A percentile compares a stretch with the other conserved stretches of the same genome.
Evolutionary conservation across 75 land plant genomes (phyloP).

Genomic region (Selaginella moellendorffii): DNA sequence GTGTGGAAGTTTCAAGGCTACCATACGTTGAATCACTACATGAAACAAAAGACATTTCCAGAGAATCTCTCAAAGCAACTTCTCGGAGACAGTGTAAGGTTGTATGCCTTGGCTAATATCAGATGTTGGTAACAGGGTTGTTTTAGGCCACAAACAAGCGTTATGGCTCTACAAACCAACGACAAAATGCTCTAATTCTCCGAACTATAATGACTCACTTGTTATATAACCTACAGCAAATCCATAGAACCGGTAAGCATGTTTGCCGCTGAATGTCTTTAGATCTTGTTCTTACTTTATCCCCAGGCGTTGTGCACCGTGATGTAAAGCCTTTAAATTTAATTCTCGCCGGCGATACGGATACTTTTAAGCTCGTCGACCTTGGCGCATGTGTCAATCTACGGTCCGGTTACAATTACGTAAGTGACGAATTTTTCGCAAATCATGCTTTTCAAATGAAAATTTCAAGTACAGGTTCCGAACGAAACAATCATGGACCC

Average conservation of each 20-base stretch:
- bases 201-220: slow-evolving; percentile 14
- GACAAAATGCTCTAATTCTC: slow-evolving; percentile 10
- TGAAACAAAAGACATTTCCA: slow-evolving; percentile 23
- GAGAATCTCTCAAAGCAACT: slow-evolving; percentile 11
- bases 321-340: slow-evolving; percentile 20
- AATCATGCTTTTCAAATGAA: background rate
- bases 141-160: background rate
- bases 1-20: slow-evolving; percentile 24
- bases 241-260: slow-evolving; percentile 13
- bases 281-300: background rate
- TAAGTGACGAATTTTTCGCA: slow-evolving; percentile 4
- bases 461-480: slow-evolving; percentile 15
- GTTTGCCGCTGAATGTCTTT: background rate
- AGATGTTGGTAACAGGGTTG: background rate
- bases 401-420: slow-evolving; percentile 23
- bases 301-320: slow-evolving; percentile 20
- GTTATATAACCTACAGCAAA: slow-evolving; percentile 12
- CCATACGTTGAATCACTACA: slow-evolving; percentile 15
- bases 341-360: slow-evolving; percentile 12
- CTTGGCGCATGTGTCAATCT: slow-evolving; percentile 23
- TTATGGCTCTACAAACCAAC: slow-evolving; percentile 8
- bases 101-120: background rate
- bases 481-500: slow-evolving; percentile 24
- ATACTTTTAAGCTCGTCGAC: slow-evolving; percentile 19
- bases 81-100: slow-evolving; percentile 5